Percentiles rank a stretch among this genome's conserved stretches.
Evolutionary conservation across 2,329 filamentous ascomycete genomes (phyloP).

Genomic region (Phialophora verrucosa): DNA sequence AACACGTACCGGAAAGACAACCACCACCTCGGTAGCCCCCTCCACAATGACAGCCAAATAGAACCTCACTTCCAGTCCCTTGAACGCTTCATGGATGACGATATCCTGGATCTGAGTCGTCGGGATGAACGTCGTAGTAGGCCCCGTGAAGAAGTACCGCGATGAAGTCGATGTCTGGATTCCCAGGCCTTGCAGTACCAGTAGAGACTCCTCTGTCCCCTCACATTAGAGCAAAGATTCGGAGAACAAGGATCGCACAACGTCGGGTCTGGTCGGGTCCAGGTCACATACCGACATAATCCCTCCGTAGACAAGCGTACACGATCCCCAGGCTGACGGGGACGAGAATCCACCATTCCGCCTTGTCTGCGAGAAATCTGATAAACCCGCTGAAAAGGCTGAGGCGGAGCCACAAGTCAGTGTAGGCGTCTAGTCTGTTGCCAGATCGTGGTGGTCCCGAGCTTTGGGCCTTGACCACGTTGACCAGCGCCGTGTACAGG

Average conservation of each 20-base stretch:
- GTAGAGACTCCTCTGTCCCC: slow-evolving; percentile 75
- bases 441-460: slow-evolving; percentile 41
- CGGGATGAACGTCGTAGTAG: slow-evolving; percentile 78
- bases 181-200: slow-evolving; percentile 86
- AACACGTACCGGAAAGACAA: slow-evolving; percentile 87
- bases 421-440: slow-evolving; percentile 40
- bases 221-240: slow-evolving; percentile 30
- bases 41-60: slow-evolving; percentile 90
- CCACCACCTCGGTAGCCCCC: slow-evolving; percentile 83
- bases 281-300: slow-evolving; percentile 56
- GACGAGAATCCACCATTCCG: slow-evolving; percentile 52
- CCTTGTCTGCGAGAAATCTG: slow-evolving; percentile 43
- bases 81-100: slow-evolving; percentile 92
- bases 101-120: slow-evolving; percentile 92
- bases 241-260: no score
- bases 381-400: slow-evolving; percentile 41
- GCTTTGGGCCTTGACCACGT: slow-evolving; percentile 44
- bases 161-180: slow-evolving; percentile 83
- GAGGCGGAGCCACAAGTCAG: slow-evolving; percentile 42
- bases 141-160: slow-evolving; percentile 67
- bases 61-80: slow-evolving; percentile 86
- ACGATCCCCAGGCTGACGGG: slow-evolving; percentile 48
- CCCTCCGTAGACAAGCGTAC: slow-evolving; percentile 54
- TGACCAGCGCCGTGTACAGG: slow-evolving; percentile 47
- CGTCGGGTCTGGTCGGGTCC: no score